Conservation (phyloP, 2,329 filamentous ascomycete genomes). For the Thelonectria blattea region DNA sequence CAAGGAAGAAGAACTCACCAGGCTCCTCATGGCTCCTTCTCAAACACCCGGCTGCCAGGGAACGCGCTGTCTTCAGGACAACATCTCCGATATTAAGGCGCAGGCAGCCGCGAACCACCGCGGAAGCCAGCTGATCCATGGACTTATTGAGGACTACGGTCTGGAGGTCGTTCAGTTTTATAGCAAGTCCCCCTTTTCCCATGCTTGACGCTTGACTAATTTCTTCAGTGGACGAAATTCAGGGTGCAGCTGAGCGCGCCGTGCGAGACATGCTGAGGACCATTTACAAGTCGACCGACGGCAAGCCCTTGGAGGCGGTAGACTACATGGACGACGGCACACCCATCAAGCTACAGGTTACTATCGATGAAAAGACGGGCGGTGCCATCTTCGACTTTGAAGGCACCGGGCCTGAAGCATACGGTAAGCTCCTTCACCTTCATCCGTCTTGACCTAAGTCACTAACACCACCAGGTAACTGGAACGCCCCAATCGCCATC, state of each 20-base stretch:
- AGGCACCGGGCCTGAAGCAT: conserved; percentile 78
- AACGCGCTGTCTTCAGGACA: conserved; percentile 77
- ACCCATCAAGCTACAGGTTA: conserved; percentile 74
- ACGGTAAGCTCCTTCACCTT: conserved; percentile 58
- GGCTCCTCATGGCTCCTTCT: conserved; percentile 74
- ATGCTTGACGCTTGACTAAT: background rate
- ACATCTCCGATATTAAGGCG: conserved; percentile 81
- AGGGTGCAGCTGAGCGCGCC: conserved; percentile 76
- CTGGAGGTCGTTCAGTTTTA: conserved; percentile 80
- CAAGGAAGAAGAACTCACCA: conserved; percentile 75
- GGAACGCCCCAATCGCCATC: conserved; percentile 78
- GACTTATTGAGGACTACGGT: conserved; percentile 76
- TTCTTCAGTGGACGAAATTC: conserved; percentile 68
- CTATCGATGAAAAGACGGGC: conserved; percentile 73
- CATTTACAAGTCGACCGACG: conserved; percentile 71
- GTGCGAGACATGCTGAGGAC: conserved; percentile 75
- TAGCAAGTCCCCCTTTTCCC: conserved; percentile 43
- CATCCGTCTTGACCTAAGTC: too few relatives aligned
- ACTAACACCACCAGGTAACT: conserved; percentile 35
- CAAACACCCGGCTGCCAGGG: conserved; percentile 76
- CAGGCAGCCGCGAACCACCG: conserved; percentile 84
- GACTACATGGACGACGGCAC: conserved; percentile 86
- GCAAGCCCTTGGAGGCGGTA: conserved; percentile 69
- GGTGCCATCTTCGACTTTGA: conserved; percentile 80
- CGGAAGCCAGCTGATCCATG: conserved; percentile 76